These are phyloP conservation scores for Trichoderma gamsii DNA, from an alignment of 495 filamentous ascomycete species.

Conservation along the genomic window DNA sequence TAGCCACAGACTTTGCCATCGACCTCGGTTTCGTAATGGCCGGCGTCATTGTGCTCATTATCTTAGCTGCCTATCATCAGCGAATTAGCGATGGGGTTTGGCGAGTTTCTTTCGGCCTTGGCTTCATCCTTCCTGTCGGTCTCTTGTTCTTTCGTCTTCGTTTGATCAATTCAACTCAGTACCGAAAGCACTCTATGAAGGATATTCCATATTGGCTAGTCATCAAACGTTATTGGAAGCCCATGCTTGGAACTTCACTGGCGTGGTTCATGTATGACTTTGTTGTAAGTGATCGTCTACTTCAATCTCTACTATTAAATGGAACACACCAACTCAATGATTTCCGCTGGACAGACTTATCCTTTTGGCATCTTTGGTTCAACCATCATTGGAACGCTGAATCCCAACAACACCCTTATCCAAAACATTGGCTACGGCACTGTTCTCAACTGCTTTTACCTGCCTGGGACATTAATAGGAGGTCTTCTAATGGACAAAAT, in stretches of 20 bases:
- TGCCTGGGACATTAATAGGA: background rate
- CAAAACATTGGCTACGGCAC: slow-evolving; percentile 6
- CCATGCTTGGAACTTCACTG: slow-evolving; percentile 5
- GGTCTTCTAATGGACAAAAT: background rate
- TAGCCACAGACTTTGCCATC: background rate
- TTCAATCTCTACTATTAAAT: background rate
- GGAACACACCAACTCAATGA: background rate
- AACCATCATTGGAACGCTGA: background rate
- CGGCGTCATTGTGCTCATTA: background rate
- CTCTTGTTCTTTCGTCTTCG: slow-evolving; percentile 1
- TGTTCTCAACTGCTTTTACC: slow-evolving; percentile 1
- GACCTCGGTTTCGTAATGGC: slow-evolving; percentile 2
- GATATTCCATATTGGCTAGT: background rate
- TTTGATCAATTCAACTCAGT: background rate
- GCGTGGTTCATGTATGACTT: slow-evolving; percentile 2
- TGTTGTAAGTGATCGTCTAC: background rate
- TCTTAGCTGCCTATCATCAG: background rate
- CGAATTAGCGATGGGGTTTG: background rate
- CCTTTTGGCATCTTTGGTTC: slow-evolving; percentile 4
- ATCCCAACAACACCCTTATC: slow-evolving; percentile 4
- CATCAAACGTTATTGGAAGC: background rate
- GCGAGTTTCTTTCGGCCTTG: background rate
- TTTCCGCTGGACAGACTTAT: background rate
- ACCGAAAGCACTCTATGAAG: slow-evolving; percentile 1
- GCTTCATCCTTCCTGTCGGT: background rate